Evolutionary conservation across 179 eudicot genomes (phyloP).

Genomic region (Carnegiea gigantea): DNA sequence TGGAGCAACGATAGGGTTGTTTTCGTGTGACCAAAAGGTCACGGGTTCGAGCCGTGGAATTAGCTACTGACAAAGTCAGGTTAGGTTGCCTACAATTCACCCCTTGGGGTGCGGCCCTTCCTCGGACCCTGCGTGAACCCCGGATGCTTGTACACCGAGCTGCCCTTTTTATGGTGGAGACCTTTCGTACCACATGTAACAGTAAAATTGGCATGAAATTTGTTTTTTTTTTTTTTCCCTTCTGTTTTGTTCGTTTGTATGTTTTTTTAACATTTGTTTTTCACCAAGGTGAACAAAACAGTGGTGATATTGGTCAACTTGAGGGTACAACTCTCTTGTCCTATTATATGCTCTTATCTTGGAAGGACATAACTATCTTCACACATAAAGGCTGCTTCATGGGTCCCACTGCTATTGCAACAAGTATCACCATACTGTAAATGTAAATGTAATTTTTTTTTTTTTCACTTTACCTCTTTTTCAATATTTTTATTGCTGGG

Average conservation of each 20-base stretch:
- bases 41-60: too few species aligned
- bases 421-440: not conserved
- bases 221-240: too few species aligned
- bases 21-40: too few species aligned
- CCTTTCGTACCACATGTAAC: too few species aligned
- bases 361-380: not conserved
- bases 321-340: not conserved
- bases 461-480: not conserved
- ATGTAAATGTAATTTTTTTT: not conserved
- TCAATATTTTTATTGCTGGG: not conserved
- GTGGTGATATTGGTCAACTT: not conserved
- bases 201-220: too few species aligned
- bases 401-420: not conserved
- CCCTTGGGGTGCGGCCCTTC: too few species aligned
- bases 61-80: too few species aligned
- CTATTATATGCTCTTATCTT: not conserved
- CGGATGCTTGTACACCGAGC: too few species aligned
- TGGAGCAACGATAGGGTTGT: too few species aligned
- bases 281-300: not conserved
- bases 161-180: too few species aligned
- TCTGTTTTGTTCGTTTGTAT: not conserved
- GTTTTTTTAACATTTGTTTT: not conserved
- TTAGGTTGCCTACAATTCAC: too few species aligned
- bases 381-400: slow-evolving; percentile 1
- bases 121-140: too few species aligned